Base-by-base conservation (phyloP, 202 grass and related monocot genomes). In the Tripidium arundinaceum region DNA sequence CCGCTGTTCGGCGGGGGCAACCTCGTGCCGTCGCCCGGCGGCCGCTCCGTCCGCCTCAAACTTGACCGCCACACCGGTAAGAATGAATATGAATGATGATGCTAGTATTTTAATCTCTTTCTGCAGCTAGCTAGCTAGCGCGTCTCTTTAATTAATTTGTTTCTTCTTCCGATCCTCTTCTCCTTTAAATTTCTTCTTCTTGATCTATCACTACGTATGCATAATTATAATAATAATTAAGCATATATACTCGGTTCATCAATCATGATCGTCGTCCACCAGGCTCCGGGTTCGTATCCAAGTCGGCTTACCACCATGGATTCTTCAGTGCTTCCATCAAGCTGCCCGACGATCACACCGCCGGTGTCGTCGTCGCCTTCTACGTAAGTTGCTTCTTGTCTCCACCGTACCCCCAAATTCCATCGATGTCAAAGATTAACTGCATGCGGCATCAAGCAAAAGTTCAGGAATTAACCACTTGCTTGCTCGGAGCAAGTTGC, bases 261-360 rank as follows among this genome's bases (percentile, higher is more conserved):
- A 38, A 2, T 25, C 34, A n/a, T 58, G 8, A 27, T 38, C 9
- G 2, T 33, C 43, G 10, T 18, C 6, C 34, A 22, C 26, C 79
- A 97, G 94, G 94, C 4, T 91, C 94, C 25, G 94, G 94, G 15
- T 97, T 97, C 80, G 83, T 97, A 4, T 97, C 91, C 15, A 89
- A 84, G 75, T 61, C 81, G 77, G 78, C 82, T 11, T 97, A 97
- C 84, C 80, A 72, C 72, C 87, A 97, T 76, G 94, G 94, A 22
- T 92, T 90, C 87, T 97, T 97, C 78, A 89, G 94, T 37, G 94
- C 94, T 15, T 92, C 91, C 62, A 89, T 97, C 79, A 92, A 97
- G 81, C 80, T 97, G 75, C 94, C 91, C 6, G 76, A 72, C 45
- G 85, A 84, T 24, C 67, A 94, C 79, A 97, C 91, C 31, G 87